Conservation (phyloP, 1,284 basidiomycete species). For the Heterobasidion occidentale region DNA sequence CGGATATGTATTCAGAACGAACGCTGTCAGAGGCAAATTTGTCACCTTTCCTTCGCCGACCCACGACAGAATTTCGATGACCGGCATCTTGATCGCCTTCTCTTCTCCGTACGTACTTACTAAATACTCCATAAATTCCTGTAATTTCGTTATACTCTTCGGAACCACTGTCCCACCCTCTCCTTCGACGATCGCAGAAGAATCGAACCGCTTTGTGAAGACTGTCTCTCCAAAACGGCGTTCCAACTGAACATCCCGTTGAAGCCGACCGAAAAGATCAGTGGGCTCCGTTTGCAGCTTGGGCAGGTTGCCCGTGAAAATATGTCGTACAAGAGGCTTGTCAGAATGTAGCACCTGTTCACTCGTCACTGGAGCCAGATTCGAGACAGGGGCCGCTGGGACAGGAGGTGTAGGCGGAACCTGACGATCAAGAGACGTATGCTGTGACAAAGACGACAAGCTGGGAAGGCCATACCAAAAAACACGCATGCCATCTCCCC, state of each 20-base stretch:
- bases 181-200: neutral
- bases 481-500: neutral
- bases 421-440: neutral
- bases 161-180: neutral
- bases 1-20: neutral
- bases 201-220: slow-evolving; percentile 1
- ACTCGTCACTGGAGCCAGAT: neutral
- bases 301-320: slow-evolving; percentile 32
- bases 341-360: neutral
- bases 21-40: neutral
- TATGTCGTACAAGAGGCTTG: slow-evolving; percentile 17
- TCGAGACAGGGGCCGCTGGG: neutral
- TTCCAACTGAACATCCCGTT: slow-evolving; percentile 25
- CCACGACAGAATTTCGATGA: slow-evolving; percentile 6
- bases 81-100: neutral
- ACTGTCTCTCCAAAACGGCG: neutral
- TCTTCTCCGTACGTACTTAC: neutral
- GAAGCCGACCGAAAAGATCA: slow-evolving; percentile 25
- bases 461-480: neutral
- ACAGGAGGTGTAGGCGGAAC: neutral
- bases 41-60: slow-evolving; percentile 9
- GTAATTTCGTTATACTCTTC: neutral
- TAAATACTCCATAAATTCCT: neutral
- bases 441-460: neutral
- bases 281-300: slow-evolving; percentile 26